These are phyloP conservation scores for Piper longum DNA, from an alignment of 164 flowering plant species.

Conservation along the genomic window DNA sequence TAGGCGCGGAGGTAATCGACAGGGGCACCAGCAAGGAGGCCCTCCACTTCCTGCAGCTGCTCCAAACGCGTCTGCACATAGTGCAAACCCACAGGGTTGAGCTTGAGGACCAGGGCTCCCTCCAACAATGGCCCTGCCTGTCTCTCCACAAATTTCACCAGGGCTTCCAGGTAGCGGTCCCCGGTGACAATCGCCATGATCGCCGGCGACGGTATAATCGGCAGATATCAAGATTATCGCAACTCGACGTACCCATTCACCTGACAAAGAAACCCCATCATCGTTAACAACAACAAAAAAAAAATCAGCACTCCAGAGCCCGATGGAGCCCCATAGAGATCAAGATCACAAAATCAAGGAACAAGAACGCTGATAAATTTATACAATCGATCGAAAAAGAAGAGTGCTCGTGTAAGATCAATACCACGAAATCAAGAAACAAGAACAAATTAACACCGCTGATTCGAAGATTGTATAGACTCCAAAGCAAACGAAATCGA, in stretches of 20 bases:
- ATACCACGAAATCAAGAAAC: too few species aligned
- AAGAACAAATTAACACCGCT: too few species aligned
- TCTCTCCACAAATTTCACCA: constrained; percentile 59
- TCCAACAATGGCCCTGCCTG: constrained; percentile 60
- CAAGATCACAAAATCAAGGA: too few species aligned
- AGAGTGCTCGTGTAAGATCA: too few species aligned
- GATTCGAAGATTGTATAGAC: too few species aligned
- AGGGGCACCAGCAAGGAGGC: constrained; percentile 71
- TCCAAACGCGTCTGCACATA: constrained; percentile 88
- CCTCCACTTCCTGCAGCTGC: constrained; percentile 68
- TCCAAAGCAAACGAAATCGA: too few species aligned
- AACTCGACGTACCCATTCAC: background rate
- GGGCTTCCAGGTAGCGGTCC: constrained; percentile 64
- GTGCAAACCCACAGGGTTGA: constrained; percentile 83
- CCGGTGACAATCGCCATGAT: constrained; percentile 80
- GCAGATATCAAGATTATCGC: background rate
- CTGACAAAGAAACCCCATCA: background rate
- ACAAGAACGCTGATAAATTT: too few species aligned
- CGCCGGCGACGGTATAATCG: background rate
- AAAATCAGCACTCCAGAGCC: too few species aligned
- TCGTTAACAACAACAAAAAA: background rate
- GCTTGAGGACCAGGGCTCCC: constrained; percentile 47
- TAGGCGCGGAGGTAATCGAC: constrained; percentile 94
- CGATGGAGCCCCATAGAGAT: too few species aligned
- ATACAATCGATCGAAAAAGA: too few species aligned